Evolutionary conservation across 148 eudicot species (phyloP).

Genomic region (Pharnaceum exiguum): DNA sequence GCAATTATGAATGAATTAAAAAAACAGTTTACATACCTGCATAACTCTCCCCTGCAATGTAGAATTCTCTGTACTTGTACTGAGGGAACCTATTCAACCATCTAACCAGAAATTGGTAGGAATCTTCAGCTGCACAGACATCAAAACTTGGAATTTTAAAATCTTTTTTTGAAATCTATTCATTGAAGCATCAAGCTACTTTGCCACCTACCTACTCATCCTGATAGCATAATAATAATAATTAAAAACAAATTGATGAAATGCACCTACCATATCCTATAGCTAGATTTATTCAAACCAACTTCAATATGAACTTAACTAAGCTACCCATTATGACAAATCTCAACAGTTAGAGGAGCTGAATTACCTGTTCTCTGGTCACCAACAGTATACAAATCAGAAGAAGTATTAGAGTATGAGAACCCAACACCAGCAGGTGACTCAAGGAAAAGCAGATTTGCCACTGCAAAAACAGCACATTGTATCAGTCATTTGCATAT

Average conservation of each 20-base stretch:
- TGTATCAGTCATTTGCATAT: neutral
- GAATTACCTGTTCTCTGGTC: conserved; percentile 67
- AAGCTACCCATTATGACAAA: no score
- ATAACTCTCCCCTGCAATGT: conserved; percentile 95
- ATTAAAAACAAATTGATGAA: no score
- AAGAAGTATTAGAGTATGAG: conserved; percentile 75
- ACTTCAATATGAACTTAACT: no score
- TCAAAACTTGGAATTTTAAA: no score
- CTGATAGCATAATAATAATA: no score
- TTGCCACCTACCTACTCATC: no score
- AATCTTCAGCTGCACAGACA: conserved; percentile 74
- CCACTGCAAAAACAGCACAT: conserved; percentile 41
- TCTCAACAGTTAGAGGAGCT: neutral
- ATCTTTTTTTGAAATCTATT: no score
- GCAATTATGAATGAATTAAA: neutral
- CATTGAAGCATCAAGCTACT: neutral
- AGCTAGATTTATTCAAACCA: no score
- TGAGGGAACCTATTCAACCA: conserved; percentile 94
- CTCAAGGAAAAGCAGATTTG: conserved; percentile 90
- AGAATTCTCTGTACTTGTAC: conserved; percentile 84
- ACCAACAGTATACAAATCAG: conserved; percentile 67
- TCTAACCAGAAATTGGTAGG: conserved; percentile 61
- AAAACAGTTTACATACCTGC: conserved; percentile 44
- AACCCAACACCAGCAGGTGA: conserved; percentile 95
- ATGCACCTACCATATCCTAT: no score